Conservation (phyloP, 805 yeast genomes). For the Schwanniomyces vanrijiae region DNA sequence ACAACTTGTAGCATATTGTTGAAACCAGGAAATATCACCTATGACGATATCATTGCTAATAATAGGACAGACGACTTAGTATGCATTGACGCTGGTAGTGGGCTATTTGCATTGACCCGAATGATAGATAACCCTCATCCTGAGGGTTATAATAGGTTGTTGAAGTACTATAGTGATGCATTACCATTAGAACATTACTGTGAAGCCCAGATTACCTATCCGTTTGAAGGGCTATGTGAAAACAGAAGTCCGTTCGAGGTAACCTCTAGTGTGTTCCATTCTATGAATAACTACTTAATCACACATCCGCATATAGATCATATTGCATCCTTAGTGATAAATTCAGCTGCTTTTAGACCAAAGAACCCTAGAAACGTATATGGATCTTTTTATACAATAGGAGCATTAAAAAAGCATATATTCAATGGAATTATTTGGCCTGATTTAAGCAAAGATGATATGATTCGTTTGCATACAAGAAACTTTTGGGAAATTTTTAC, state of each 20-base stretch:
- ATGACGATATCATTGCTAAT: slow-evolving; percentile 31
- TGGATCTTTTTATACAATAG: slow-evolving; percentile 55
- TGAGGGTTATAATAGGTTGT: slow-evolving; percentile 14
- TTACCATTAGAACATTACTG: slow-evolving; percentile 22
- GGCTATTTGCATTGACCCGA: slow-evolving; percentile 56
- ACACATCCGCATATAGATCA: slow-evolving; percentile 90
- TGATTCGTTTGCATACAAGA: slow-evolving; percentile 20
- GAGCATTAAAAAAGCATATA: slow-evolving; percentile 51
- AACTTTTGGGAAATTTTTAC: slow-evolving; percentile 16
- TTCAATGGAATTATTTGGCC: slow-evolving; percentile 88
- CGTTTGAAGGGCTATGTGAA: slow-evolving; percentile 19
- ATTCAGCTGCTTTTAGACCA: slow-evolving; percentile 57
- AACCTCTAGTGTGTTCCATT: slow-evolving; percentile 31
- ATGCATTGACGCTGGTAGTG: slow-evolving; percentile 80
- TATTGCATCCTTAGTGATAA: slow-evolving; percentile 63
- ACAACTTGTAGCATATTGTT: slow-evolving; percentile 67
- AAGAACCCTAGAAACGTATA: slow-evolving; percentile 42
- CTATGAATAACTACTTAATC: slow-evolving; percentile 49
- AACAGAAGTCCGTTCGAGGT: slow-evolving; percentile 24
- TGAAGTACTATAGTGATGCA: slow-evolving; percentile 33
- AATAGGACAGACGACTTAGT: slow-evolving; percentile 39
- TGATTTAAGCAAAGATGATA: slow-evolving; percentile 42
- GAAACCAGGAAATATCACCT: slow-evolving; percentile 51
- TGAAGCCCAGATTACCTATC: slow-evolving; percentile 18
- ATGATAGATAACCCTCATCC: slow-evolving; percentile 14